Base-by-base conservation (phyloP, 192 early-diverging fungal genomes). In the Funneliformis mosseae region DNA sequence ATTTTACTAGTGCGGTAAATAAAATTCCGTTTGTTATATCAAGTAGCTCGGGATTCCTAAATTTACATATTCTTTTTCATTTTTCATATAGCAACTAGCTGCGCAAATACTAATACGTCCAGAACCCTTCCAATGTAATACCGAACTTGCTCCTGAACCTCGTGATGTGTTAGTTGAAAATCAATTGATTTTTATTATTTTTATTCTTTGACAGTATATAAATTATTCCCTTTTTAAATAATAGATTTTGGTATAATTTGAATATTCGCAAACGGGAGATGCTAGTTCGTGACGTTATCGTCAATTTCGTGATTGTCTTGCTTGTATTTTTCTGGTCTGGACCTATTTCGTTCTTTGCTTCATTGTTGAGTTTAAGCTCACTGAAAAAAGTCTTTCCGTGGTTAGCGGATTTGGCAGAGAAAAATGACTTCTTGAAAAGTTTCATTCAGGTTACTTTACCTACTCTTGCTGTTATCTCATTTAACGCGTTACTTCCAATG, bases 281-380 rank as follows among this genome's bases (percentile, higher is more conserved):
- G 61, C 83, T 87, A 23, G 76, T 88, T 25, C 88, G 93, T 2
- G 83, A 88, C 12, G 78, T 87, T 21, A 68, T 91, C 7, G 88
- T 92, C 33, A 87, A 87, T 76, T 74, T 87, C 1, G 85, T 89
- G 27, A 84, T 95, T 0, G 74, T 91, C 33, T 83, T 94, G 25
- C 85, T 96, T 61, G 89, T 93, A 77, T 92, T 93, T 61, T 92
- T 93, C 83, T 96, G 94, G 94, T 84, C 85, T 23, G 87, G 91
- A 11, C 94, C 94, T 9, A 90, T 93, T n/a, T 87, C 88, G 18
- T 81, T 90, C 39, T 81, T 94, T 25, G 91, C 92, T 5, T 89
- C 94, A 18, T 84, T 96, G 41, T 82, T 93, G 61, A 88, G 86
- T 78, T 87, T 93, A 8, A 85, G 89, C 11, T 88, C 91, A 0